Percentiles rank a stretch among this genome's conserved stretches.
Evolutionary conservation across 1,284 basidiomycete genomes (phyloP).

Genomic region (Leccinum subfulvum): DNA sequence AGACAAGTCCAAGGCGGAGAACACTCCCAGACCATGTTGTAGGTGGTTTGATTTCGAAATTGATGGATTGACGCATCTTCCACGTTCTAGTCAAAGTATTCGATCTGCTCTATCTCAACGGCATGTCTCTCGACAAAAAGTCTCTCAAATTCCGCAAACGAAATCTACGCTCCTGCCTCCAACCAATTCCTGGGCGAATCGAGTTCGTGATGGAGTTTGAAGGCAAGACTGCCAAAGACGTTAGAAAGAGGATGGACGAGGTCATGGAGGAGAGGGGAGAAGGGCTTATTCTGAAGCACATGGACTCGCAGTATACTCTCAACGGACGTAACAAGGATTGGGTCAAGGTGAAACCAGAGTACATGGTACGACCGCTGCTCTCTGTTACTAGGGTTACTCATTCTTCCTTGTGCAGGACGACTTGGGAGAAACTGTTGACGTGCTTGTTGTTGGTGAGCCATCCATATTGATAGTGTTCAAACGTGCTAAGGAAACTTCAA

Average conservation of each 20-base stretch:
- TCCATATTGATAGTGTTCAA: not conserved
- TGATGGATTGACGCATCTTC: conserved; percentile 1
- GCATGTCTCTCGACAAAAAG: conserved; percentile 63
- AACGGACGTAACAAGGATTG: conserved; percentile 87
- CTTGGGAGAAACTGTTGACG: conserved; percentile 86
- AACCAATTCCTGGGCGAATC: conserved; percentile 69
- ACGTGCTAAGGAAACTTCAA: not conserved
- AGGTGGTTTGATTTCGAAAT: conserved; percentile 32
- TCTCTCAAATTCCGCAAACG: conserved; percentile 67
- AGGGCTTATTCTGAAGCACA: conserved; percentile 89
- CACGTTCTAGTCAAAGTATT: conserved; percentile 81
- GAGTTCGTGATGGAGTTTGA: conserved; percentile 74
- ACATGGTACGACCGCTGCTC: conserved; percentile 60
- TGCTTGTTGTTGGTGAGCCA: conserved; percentile 79
- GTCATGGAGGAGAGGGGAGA: conserved; percentile 84
- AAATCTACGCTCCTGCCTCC: conserved; percentile 63
- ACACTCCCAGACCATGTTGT: conserved; percentile 87
- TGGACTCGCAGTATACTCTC: conserved; percentile 73
- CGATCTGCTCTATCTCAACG: conserved; percentile 86
- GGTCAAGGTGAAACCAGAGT: conserved; percentile 95
- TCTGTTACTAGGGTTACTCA: not conserved
- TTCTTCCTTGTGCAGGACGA: conserved; percentile 58
- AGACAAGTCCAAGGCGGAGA: conserved; percentile 72
- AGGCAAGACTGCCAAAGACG: conserved; percentile 78
- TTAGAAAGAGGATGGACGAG: conserved; percentile 74